These are phyloP conservation scores for Globisporangium middletonii DNA, from an alignment of 352 stramenopile genomes.

Conservation along the genomic window DNA sequence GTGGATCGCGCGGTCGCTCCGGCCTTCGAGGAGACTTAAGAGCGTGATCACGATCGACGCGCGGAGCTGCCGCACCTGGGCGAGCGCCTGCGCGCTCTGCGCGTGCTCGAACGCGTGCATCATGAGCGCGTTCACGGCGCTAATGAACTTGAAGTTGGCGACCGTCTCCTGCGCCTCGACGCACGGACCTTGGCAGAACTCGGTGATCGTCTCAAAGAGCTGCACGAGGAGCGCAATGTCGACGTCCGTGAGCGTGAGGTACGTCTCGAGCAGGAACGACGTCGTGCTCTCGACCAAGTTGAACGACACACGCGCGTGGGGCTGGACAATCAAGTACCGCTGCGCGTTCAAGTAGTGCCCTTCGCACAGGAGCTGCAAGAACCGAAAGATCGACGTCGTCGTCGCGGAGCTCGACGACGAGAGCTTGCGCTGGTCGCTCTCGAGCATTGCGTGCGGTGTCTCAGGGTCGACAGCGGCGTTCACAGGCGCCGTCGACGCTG, in stretches of 20 bases:
- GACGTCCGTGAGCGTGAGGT: conserved; percentile 38
- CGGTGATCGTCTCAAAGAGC: conserved; percentile 69
- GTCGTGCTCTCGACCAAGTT: conserved; percentile 69
- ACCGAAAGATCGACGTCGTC: conserved; percentile 57
- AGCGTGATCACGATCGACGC: conserved; percentile 55
- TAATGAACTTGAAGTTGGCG: conserved; percentile 74
- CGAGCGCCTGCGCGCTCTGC: conserved; percentile 2
- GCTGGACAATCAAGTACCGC: conserved; percentile 43
- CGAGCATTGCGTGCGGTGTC: conserved; percentile 1
- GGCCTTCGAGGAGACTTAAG: conserved; percentile 57
- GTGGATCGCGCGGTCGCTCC: conserved; percentile 50
- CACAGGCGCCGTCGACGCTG: conserved; percentile 1
- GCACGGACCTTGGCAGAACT: conserved; percentile 76
- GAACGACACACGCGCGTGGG: conserved; percentile 15
- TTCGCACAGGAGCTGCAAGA: conserved; percentile 68
- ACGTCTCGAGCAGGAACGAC: conserved; percentile 60
- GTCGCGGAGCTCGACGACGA: conserved; percentile 14
- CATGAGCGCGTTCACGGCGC: conserved; percentile 60
- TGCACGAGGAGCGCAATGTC: conserved; percentile 56
- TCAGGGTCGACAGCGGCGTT: no score
- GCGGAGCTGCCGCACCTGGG: conserved; percentile 31
- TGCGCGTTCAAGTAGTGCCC: conserved; percentile 66
- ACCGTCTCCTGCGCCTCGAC: conserved; percentile 66
- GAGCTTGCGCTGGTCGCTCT: conserved; percentile 6
- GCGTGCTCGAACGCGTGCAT: conserved; percentile 45